Conservation (phyloP, 2,329 filamentous ascomycete genomes). For the Akanthomyces muscarius region DNA sequence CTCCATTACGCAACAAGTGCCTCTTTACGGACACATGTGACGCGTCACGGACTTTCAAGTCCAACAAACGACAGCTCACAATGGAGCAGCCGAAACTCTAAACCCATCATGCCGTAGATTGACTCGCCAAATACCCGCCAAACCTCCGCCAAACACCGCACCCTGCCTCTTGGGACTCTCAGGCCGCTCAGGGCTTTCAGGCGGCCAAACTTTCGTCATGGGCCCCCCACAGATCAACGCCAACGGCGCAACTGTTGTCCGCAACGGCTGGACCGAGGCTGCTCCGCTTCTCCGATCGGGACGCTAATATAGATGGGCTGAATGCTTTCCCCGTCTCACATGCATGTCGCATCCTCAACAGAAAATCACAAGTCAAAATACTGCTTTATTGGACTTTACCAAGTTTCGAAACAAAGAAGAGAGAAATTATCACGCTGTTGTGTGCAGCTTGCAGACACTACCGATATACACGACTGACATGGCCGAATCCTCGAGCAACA, state of each 20-base stretch:
- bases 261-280: background rate
- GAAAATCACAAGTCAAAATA: background rate
- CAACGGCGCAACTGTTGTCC: background rate
- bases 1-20: too few relatives aligned
- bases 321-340: background rate
- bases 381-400: background rate
- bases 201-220: background rate
- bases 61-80: too few relatives aligned
- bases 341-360: background rate
- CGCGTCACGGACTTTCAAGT: too few relatives aligned
- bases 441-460: background rate
- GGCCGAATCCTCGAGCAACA: background rate
- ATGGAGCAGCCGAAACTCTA: too few relatives aligned
- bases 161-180: too few relatives aligned
- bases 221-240: background rate
- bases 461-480: background rate
- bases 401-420: background rate
- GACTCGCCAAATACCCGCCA: too few relatives aligned
- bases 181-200: background rate
- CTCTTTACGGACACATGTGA: too few relatives aligned
- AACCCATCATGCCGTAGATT: too few relatives aligned
- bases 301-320: background rate
- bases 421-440: background rate
- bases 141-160: too few relatives aligned
- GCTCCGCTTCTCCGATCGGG: constrained; percentile 4